Base-by-base conservation (phyloP, 1,284 basidiomycete species). In the Irpex sp. region DNA sequence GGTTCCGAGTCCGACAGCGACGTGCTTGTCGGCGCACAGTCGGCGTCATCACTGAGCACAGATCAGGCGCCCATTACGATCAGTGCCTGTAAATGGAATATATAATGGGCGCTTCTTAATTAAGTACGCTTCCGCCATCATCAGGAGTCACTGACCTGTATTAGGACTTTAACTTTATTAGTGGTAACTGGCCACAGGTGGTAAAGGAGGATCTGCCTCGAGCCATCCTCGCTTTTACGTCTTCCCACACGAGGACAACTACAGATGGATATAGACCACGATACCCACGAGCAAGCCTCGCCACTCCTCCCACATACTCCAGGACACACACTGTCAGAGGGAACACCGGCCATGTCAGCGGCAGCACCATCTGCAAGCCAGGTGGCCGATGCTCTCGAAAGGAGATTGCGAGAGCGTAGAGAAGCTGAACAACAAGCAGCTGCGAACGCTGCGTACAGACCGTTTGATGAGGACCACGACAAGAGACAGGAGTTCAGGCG, bases 401-500 rank as follows among this genome's bases (percentile, higher is more conserved):
- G 65, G 11, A 60, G 67, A 19, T 61, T 66, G 5, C 58, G 57
- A 31, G 47, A 61, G 56, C 65, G 44, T 17, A 26, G 64, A 63
- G 59, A 57, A 4, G 51, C 55, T 26, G 62, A 58, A 40, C 40
- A 37, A 15, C 26, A 79, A 80, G 71, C 70, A 62, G 37, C 73
- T 6, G 69, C 72, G 4, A 57, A 69, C 11, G 72, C 73, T 80
- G n/a, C 44, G 19, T 74, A 76, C n/a, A 72, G 76, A 3, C 79
- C 82, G 61, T 77, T 82, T 59, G 77, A 81, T 63, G 79, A 78
- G 63, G 82, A 90, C 67, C 84, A 87, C 69, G 87, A 88, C 64
- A 81, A 81, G 63, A 83, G 87, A 55, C 90, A 88, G 70, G 77
- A 79, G 64, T 92, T 93, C 72, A 82, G 92, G 59, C 80, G 92